Evolutionary conservation across 257 asterid genomes (phyloP), one percentile per base, ranked within the genome.

Genomic region (Scutellaria barbata): DNA sequence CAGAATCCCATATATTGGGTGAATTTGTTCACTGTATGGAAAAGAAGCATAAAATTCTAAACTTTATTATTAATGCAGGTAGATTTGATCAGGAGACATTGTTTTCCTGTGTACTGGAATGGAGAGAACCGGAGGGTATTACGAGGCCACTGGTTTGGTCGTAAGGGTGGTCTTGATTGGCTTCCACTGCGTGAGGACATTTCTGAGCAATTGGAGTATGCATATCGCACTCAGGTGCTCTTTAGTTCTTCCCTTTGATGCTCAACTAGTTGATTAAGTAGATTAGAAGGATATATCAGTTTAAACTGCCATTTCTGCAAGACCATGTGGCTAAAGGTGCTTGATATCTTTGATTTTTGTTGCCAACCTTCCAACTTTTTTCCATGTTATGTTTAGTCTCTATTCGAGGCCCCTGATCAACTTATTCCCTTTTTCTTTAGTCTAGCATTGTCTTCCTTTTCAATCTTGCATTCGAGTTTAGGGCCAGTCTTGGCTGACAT

Each of bases 111-210:
- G 50, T 95, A 91, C 79, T 92, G 96, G 98, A 84, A 81, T 75
- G 99, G 99, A 61, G 97, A 89, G 83, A 79, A 89, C 76, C 81
- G 96, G 16, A 90, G 99, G 67, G 96, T 95, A 58, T 57, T 95
- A 55, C 84, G 98, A 85, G 99, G 99, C 76, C 98, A 95, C 77
- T 95, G 99, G 99, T 95, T 91, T 83, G 97, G 96, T 75, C 92
- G 92, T 74, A 95, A 88, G 84, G 94, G 96, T 59, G 90, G 96
- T 56, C 92, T 85, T 62, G 97, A 91, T 82, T 95, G 99, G 99
- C 90, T 89, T 73, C 99, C 99, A 14, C 74, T 95, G 58, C 95
- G 98, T 54, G 99, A 95, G 77, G 96, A 95, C 83, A 87, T 95
- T 69, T 85, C 98, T 22, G 99, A 95, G 85, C 99, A 95, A 71